phyloP scores from a whole-genome alignment of 2,329 filamentous ascomycete species.

The Fusarium cicatricum region DNA sequence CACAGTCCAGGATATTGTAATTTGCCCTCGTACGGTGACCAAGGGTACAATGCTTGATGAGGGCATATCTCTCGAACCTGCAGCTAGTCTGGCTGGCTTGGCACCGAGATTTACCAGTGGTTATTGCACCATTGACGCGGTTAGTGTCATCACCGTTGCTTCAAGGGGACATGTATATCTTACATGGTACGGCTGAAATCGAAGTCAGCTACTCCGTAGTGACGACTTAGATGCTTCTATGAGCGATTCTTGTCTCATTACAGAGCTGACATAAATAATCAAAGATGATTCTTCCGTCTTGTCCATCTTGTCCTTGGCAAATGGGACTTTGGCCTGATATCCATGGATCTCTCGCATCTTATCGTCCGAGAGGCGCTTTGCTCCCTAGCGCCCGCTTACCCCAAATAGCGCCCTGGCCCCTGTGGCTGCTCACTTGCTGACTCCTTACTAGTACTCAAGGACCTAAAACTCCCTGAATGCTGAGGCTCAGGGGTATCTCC shows the following conservation, averaged over 20 bases:
- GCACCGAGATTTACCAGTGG: neutral
- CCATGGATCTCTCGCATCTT: neutral
- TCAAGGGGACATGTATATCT: neutral
- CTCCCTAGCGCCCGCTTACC: neutral
- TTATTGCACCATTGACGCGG: constrained; percentile 25
- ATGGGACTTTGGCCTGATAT: neutral
- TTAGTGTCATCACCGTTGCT: constrained; percentile 14
- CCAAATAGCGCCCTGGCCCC: neutral
- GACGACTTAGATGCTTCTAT: too few species aligned
- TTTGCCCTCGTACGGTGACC: constrained; percentile 1
- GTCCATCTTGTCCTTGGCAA: constrained; percentile 14
- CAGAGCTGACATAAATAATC: too few species aligned
- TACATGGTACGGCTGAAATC: constrained; percentile 9
- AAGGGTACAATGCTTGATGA: constrained; percentile 4
- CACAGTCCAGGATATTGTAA: constrained; percentile 5
- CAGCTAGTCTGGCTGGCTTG: constrained; percentile 4
- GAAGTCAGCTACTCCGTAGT: neutral
- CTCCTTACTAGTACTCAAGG: too few species aligned
- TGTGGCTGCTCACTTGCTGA: too few species aligned
- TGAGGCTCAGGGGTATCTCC: constrained; percentile 27
- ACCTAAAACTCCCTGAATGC: constrained; percentile 11
- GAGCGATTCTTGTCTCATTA: too few species aligned
- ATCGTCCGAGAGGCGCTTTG: neutral
- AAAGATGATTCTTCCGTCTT: too few species aligned
- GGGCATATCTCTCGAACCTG: neutral